Base-by-base conservation (phyloP, 2,329 filamentous ascomycete species). In the Chaetoscypha palmicola region DNA sequence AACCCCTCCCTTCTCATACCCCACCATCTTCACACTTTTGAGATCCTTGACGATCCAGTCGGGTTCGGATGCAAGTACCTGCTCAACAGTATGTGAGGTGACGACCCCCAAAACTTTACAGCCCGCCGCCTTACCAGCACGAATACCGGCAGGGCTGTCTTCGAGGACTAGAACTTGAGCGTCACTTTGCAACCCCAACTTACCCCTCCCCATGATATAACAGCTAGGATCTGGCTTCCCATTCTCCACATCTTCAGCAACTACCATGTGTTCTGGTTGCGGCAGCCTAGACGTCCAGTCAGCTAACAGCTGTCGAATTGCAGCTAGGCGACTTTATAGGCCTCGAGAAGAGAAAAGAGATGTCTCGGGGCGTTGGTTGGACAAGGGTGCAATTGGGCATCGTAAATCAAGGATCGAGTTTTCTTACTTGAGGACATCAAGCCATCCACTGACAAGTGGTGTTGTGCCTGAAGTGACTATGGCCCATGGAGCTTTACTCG, bases 161-260 rank as follows among this genome's bases (percentile, higher is more conserved):
- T 87, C 83, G 22, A 86, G 60, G 30, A 86, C 82, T 41, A 86
- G 61, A 36, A 83, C 53, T 5, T 59, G 65, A 17, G 37, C 50
- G 1, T 39, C 48, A 9, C 39, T 37, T 16, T 43, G 45, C 16
- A 80, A 63, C 1, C 71, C 72, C 12, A 90, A 71, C 50, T 73
- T 73, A 54, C 76, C 69, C 36, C 78, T 76, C 12, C 84, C 86
- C 40, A 89, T 70, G 39, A 71, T 64, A 64, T 90, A 91, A 67
- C 85, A 87, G 11, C 73, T 66, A 20, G 86, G 86, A 63, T 90
- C 81, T 0, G 86, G 86, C 69, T 91, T 91, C 48, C 86, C 86
- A 54, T 79, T 71, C 52, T 72, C 66, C 22, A 91, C 85, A 28
- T 84, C 84, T 68, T 90, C 85, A 40, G 85, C 86, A 5, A 83